phyloP scores from a whole-genome alignment of 2,329 filamentous ascomycete species.

The Lojkania enalia region DNA sequence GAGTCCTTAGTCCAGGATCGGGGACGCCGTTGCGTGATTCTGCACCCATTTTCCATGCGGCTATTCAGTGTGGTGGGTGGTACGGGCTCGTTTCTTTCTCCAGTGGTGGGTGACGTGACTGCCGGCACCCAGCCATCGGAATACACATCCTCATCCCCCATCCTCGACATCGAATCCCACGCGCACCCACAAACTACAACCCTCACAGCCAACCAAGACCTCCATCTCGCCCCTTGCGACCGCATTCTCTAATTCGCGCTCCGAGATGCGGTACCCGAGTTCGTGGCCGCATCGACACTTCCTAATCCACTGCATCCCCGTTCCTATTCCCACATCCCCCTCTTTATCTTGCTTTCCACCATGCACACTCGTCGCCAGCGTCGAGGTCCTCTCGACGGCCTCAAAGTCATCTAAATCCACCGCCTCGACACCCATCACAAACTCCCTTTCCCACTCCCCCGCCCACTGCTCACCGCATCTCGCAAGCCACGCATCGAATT shows the following conservation, averaged over 20 bases:
- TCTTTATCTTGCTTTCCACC: conserved; percentile 2
- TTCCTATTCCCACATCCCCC: conserved; percentile 40
- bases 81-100: too few species aligned
- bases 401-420: conserved; percentile 60
- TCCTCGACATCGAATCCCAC: conserved; percentile 61
- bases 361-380: conserved; percentile 2
- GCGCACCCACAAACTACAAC: conserved; percentile 66
- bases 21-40: too few species aligned
- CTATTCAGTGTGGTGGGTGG: too few species aligned
- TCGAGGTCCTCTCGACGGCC: neutral
- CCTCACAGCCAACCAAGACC: conserved; percentile 62
- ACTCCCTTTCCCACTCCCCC: conserved; percentile 19
- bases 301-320: conserved; percentile 52
- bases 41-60: too few species aligned
- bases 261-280: conserved; percentile 58
- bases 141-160: too few species aligned
- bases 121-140: too few species aligned
- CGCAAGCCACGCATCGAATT: conserved; percentile 43
- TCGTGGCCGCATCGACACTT: conserved; percentile 63
- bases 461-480: neutral
- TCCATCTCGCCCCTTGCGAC: conserved; percentile 59
- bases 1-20: too few species aligned
- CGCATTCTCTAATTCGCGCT: conserved; percentile 58
- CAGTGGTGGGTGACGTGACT: too few species aligned
- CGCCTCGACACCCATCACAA: conserved; percentile 56